Percentiles rank a stretch among this genome's conserved stretches.
phyloP scores from a whole-genome alignment of 2,329 filamentous ascomycete genomes.

The Fusarium pininemorale region DNA sequence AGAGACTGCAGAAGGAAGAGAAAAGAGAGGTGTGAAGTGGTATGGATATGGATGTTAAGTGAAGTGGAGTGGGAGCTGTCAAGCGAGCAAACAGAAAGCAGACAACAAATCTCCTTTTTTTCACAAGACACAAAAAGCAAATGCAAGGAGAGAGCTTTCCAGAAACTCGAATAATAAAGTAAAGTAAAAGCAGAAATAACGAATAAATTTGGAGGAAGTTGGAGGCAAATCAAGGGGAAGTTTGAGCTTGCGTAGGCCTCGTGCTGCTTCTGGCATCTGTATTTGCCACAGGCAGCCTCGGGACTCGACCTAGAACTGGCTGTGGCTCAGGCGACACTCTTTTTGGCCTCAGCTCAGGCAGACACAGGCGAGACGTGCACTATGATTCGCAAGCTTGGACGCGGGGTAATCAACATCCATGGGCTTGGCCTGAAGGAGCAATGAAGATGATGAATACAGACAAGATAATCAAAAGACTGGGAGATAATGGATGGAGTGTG shows the following conservation, averaged over 20 bases:
- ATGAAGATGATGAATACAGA: neutral
- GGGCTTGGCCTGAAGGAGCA: constrained; percentile 7
- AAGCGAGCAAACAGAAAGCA: constrained; percentile 17
- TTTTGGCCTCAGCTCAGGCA: constrained; percentile 27
- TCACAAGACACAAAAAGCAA: neutral
- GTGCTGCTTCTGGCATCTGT: constrained; percentile 8
- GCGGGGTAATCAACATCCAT: constrained; percentile 34
- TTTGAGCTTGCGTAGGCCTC: constrained; percentile 37
- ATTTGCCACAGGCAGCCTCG: constrained; percentile 33
- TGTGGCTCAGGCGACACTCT: constrained; percentile 36
- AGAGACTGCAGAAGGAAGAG: constrained; percentile 12
- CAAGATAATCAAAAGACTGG: neutral
- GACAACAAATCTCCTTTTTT: neutral
- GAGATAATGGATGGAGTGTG: neutral
- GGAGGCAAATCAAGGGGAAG: constrained; percentile 31
- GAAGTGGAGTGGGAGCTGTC: constrained; percentile 6
- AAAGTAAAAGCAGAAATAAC: neutral
- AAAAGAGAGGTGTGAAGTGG: neutral
- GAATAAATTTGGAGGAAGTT: constrained; percentile 1
- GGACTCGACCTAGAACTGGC: neutral
- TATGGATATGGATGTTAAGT: neutral
- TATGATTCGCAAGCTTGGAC: constrained; percentile 38
- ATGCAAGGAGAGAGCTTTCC: constrained; percentile 2
- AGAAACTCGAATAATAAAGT: constrained; percentile 1
- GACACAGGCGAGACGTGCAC: constrained; percentile 7